Evolutionary conservation across 257 asterid species (phyloP).

Genomic region (Nicotiana paniculata): DNA sequence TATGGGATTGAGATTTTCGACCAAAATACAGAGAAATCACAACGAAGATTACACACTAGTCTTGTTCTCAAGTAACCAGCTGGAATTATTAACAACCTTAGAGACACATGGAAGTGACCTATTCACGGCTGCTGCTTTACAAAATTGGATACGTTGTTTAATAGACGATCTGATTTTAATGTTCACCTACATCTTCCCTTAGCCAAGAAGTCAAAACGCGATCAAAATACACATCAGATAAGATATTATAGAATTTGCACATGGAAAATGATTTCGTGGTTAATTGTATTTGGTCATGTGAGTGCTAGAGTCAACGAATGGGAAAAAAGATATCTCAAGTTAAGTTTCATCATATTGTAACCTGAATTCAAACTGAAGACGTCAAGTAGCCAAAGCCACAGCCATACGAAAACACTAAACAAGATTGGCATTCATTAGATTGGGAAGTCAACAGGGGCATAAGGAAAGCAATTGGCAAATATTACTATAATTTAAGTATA

Average conservation of each 20-base stretch:
- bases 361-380: background rate
- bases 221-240: background rate
- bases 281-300: conserved; percentile 16
- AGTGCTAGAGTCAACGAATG: background rate
- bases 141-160: background rate
- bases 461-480: background rate
- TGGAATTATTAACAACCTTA: background rate
- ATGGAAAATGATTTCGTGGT: conserved; percentile 6
- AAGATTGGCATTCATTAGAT: background rate
- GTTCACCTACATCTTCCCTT: conserved; percentile 2
- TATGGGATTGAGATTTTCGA: background rate
- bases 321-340: background rate
- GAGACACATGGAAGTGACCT: background rate
- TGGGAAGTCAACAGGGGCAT: background rate
- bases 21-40: background rate
- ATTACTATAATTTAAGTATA: no score
- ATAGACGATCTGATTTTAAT: conserved; percentile 6
- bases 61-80: background rate
- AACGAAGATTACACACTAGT: background rate
- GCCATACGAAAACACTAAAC: background rate
- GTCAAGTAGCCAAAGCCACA: background rate
- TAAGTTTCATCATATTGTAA: background rate
- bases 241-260: background rate
- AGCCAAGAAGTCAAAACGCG: conserved; percentile 12
- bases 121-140: background rate